phyloP scores from a whole-genome alignment of 768 basidiomycete genomes.

The Mycena chlorophos region DNA sequence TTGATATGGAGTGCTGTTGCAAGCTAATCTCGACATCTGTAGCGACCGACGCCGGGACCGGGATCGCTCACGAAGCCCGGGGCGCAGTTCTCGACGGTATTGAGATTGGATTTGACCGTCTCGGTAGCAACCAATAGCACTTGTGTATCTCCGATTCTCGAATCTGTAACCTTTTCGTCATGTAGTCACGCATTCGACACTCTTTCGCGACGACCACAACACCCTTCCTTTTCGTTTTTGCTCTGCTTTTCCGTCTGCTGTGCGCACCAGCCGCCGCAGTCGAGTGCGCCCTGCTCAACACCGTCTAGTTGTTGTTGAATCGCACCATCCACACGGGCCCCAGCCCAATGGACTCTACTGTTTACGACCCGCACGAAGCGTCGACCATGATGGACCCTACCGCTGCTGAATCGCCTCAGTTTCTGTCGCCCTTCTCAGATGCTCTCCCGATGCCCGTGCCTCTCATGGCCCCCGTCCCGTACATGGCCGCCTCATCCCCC shows the following conservation, averaged over 20 bases:
- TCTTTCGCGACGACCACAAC: too few species aligned
- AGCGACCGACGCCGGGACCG: slow-evolving; percentile 72
- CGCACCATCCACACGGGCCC: slow-evolving; percentile 29
- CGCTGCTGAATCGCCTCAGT: slow-evolving; percentile 6
- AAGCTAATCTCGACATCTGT: slow-evolving; percentile 29
- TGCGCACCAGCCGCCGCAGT: not conserved
- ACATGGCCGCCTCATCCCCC: slow-evolving; percentile 7
- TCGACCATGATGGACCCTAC: slow-evolving; percentile 8
- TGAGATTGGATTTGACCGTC: slow-evolving; percentile 33
- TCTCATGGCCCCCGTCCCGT: slow-evolving; percentile 14
- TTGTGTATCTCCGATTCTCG: not conserved
- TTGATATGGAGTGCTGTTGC: slow-evolving; percentile 24
- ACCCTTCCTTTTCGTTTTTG: slow-evolving; percentile 5
- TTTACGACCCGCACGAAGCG: slow-evolving; percentile 21
- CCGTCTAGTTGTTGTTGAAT: not conserved
- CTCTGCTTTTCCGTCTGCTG: slow-evolving; percentile 1
- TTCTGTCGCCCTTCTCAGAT: slow-evolving; percentile 12
- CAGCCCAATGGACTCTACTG: slow-evolving; percentile 20
- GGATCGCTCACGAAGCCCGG: slow-evolving; percentile 73
- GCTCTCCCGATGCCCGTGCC: slow-evolving; percentile 5
- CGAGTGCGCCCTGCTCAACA: not conserved
- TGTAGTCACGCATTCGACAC: slow-evolving; percentile 19
- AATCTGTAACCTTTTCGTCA: slow-evolving; percentile 20
- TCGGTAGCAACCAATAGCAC: not conserved
- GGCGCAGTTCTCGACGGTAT: slow-evolving; percentile 53